Evolutionary conservation across 306 rosid genomes (phyloP).

Genomic region (Spatholobus suberectus): DNA sequence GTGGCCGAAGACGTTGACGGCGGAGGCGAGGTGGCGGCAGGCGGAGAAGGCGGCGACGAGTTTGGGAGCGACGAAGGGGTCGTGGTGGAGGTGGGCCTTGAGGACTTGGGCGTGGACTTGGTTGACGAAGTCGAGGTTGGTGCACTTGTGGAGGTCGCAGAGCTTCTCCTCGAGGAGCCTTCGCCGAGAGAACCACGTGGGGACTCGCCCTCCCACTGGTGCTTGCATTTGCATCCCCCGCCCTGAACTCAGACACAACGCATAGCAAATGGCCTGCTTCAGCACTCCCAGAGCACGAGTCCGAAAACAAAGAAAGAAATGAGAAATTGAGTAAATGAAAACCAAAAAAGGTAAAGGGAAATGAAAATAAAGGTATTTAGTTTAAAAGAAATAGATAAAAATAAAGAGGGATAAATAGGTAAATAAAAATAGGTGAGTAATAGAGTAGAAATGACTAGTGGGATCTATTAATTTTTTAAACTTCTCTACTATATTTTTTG

Average conservation of each 20-base stretch:
- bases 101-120: conserved; percentile 81
- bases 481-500: too few relatives aligned
- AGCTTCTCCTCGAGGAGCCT: conserved; percentile 77
- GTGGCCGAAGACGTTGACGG: conserved; percentile 73
- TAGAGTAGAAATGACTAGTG: too few relatives aligned
- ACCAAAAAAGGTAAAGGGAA: too few relatives aligned
- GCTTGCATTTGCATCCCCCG: conserved; percentile 48
- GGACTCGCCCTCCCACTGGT: conserved; percentile 57
- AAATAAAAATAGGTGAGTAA: too few relatives aligned
- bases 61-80: conserved; percentile 65
- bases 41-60: conserved; percentile 77
- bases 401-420: too few relatives aligned
- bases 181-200: conserved; percentile 81
- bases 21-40: conserved; percentile 62
- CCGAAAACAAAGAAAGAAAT: too few relatives aligned
- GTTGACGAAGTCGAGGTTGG: conserved; percentile 58
- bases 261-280: not conserved
- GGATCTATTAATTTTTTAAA: too few relatives aligned
- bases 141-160: conserved; percentile 65
- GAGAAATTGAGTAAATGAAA: too few relatives aligned
- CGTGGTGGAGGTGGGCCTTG: conserved; percentile 69
- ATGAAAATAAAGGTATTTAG: too few relatives aligned
- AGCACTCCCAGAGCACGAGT: too few relatives aligned
- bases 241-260: not conserved
- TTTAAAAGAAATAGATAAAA: too few relatives aligned